phyloP scores from a whole-genome alignment of 805 yeast species.

The Yamadazyma nakazawae region DNA sequence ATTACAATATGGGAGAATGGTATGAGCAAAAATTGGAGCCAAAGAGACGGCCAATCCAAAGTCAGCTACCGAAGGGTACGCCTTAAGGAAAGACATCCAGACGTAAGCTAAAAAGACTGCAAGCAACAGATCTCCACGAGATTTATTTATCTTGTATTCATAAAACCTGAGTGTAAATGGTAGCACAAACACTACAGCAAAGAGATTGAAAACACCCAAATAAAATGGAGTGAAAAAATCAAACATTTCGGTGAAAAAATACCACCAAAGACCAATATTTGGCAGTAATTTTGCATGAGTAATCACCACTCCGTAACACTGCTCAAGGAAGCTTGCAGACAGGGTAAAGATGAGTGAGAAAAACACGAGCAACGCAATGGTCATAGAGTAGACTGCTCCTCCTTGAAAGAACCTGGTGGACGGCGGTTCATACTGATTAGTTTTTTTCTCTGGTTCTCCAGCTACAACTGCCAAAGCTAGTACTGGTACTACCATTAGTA shows the following conservation, averaged over 20 bases:
- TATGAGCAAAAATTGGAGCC: conserved; percentile 43
- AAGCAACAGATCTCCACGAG: conserved; percentile 52
- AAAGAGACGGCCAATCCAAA: conserved; percentile 44
- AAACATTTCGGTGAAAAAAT: conserved; percentile 92
- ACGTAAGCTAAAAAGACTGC: conserved; percentile 44
- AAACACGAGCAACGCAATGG: conserved; percentile 22
- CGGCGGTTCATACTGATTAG: conserved; percentile 6
- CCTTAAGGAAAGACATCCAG: conserved; percentile 60
- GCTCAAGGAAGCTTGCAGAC: conserved; percentile 25
- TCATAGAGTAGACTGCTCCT: conserved; percentile 15
- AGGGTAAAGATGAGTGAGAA: conserved; percentile 24
- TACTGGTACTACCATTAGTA: conserved; percentile 60
- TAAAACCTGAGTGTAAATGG: conserved; percentile 73
- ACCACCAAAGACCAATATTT: conserved; percentile 98
- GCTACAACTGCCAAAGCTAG: conserved; percentile 31
- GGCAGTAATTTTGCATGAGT: conserved; percentile 74
- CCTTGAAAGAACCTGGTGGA: conserved; percentile 16
- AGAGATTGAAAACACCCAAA: conserved; percentile 77
- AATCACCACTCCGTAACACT: conserved; percentile 53
- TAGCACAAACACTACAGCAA: conserved; percentile 57
- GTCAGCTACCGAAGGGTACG: conserved; percentile 86
- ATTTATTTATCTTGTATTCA: conserved; percentile 16
- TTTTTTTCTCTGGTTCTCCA: not conserved
- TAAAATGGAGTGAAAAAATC: conserved; percentile 83
- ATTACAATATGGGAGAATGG: conserved; percentile 45